Conservation (phyloP, 352 stramenopile genomes). For the Phytopythium aichiense region DNA sequence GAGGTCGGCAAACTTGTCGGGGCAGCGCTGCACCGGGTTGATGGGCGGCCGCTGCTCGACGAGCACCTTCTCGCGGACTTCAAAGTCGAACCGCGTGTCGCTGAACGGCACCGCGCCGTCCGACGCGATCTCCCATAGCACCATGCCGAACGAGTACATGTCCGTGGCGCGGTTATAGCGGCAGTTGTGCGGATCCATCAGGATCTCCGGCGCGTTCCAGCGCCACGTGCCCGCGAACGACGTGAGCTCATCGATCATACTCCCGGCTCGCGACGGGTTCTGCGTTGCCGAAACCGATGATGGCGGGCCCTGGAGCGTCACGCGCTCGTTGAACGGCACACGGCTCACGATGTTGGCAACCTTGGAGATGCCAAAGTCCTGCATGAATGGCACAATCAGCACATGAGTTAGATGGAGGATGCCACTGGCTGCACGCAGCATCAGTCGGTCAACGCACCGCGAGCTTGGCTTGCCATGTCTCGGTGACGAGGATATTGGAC, state of each 20-base stretch:
- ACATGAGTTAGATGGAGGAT: background rate
- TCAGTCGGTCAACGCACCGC: slow-evolving; percentile 11
- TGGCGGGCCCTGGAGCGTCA: slow-evolving; percentile 23
- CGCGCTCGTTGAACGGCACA: slow-evolving; percentile 29
- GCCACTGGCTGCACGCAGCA: background rate
- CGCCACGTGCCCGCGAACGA: slow-evolving; percentile 69
- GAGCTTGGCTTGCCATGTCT: slow-evolving; percentile 69
- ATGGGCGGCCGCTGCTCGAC: slow-evolving; percentile 48
- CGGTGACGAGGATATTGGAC: slow-evolving; percentile 70
- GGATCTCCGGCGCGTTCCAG: slow-evolving; percentile 68
- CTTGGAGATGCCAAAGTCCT: slow-evolving; percentile 49
- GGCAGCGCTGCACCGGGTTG: slow-evolving; percentile 37
- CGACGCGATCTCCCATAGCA: slow-evolving; percentile 65
- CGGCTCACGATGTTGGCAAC: slow-evolving; percentile 43
- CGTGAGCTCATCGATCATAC: slow-evolving; percentile 48
- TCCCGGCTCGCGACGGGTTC: slow-evolving; percentile 24
- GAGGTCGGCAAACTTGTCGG: slow-evolving; percentile 48
- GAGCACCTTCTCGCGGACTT: slow-evolving; percentile 60
- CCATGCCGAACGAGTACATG: slow-evolving; percentile 77
- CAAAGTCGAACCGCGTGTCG: slow-evolving; percentile 65
- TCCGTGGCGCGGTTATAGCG: slow-evolving; percentile 58
- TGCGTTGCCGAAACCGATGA: slow-evolving; percentile 12
- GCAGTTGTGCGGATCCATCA: slow-evolving; percentile 60
- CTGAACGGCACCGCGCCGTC: slow-evolving; percentile 59
- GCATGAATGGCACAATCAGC: slow-evolving; percentile 5